phyloP scores from a whole-genome alignment of 768 basidiomycete genomes.

The Dictyophora rubrovolvata region DNA sequence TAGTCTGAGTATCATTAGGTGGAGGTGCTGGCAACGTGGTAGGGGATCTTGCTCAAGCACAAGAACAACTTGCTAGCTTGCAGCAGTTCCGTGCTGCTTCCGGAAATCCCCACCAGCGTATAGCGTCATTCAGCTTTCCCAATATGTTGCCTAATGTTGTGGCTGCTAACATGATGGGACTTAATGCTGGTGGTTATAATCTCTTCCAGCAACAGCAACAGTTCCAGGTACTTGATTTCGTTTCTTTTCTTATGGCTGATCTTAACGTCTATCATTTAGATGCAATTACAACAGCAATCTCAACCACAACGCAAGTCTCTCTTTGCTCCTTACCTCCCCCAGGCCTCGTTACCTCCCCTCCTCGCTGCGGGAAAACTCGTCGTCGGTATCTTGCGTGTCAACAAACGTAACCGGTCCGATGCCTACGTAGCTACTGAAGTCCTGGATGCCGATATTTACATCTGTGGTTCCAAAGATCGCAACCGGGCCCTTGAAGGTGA shows the following conservation, averaged over 20 bases:
- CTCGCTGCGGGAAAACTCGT: slow-evolving; percentile 96
- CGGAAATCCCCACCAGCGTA: slow-evolving; percentile 91
- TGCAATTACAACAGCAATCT: slow-evolving; percentile 82
- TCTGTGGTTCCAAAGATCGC: slow-evolving; percentile 96
- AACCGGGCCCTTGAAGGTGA: slow-evolving; percentile 98
- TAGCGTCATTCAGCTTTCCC: slow-evolving; percentile 95
- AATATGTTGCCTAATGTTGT: slow-evolving; percentile 97
- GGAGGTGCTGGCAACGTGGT: slow-evolving; percentile 65
- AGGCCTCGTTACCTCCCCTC: slow-evolving; percentile 92
- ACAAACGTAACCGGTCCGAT: slow-evolving; percentile 97
- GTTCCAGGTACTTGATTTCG: slow-evolving; percentile 46
- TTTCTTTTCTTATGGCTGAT: neutral
- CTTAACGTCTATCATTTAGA: slow-evolving; percentile 20
- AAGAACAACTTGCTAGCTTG: slow-evolving; percentile 90
- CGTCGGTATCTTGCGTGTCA: slow-evolving; percentile 92
- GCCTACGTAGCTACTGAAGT: slow-evolving; percentile 98
- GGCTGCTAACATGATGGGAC: slow-evolving; percentile 94
- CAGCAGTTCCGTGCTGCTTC: slow-evolving; percentile 95
- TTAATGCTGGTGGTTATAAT: slow-evolving; percentile 73
- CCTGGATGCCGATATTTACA: slow-evolving; percentile 96
- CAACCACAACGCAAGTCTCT: slow-evolving; percentile 96
- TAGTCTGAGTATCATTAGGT: slow-evolving; percentile 31
- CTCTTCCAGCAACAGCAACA: slow-evolving; percentile 89
- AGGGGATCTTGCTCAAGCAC: slow-evolving; percentile 90
- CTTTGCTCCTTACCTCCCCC: slow-evolving; percentile 97